These are phyloP conservation scores for Candida wancherniae DNA, from an alignment of 805 yeast species.

Conservation along the genomic window DNA sequence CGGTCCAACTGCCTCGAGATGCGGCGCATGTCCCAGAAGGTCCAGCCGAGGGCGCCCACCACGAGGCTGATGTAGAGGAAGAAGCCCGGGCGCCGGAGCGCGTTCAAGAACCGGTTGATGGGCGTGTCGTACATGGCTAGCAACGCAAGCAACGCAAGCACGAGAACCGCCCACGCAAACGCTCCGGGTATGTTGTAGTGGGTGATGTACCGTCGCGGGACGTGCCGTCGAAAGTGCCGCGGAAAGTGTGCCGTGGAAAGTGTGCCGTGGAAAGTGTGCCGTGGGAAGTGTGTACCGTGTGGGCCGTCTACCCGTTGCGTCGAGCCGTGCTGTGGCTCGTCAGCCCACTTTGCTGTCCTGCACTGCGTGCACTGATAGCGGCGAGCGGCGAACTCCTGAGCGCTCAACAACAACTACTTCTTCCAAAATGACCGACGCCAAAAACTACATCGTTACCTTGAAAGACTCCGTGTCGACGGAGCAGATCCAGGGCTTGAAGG, in stretches of 20 bases:
- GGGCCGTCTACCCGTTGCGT: background rate
- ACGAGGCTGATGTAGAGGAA: conserved; percentile 31
- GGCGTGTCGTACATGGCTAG: conserved; percentile 18
- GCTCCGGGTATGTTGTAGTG: no score
- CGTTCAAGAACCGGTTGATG: conserved; percentile 26
- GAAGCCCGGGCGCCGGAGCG: conserved; percentile 31
- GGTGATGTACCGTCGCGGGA: background rate
- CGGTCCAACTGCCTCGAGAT: conserved; percentile 12
- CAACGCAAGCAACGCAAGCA: no score
- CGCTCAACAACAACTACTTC: conserved; percentile 4
- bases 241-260: no score
- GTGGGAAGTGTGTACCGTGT: background rate
- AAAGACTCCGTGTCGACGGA: conserved; percentile 41
- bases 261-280: background rate
- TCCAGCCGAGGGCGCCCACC: conserved; percentile 20
- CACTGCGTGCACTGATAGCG: conserved; percentile 5
- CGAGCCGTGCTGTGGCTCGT: background rate
- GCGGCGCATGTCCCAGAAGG: conserved; percentile 16
- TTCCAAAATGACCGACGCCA: conserved; percentile 25
- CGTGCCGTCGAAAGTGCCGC: no score
- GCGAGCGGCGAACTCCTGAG: conserved; percentile 1
- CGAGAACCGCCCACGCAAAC: no score
- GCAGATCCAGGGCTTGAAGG: conserved; percentile 41
- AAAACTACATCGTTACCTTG: conserved; percentile 41
- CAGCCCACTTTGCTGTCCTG: conserved; percentile 10